These are phyloP conservation scores for Coprinellus aureogranulatus DNA, from an alignment of 768 basidiomycete genomes.

Conservation along the genomic window DNA sequence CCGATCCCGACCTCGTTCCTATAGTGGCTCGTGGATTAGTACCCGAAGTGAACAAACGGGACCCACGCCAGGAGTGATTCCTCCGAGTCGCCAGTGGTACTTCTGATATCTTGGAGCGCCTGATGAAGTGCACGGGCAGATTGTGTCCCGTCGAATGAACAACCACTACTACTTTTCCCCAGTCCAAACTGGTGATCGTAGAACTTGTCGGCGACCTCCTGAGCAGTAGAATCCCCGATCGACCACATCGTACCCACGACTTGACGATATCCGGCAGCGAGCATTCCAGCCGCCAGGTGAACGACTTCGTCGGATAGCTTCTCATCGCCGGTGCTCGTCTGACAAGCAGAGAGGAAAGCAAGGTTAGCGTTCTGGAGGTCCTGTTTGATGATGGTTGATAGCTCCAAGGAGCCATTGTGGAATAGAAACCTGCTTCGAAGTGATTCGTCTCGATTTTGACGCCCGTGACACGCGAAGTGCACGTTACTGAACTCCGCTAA, in stretches of 20 bases:
- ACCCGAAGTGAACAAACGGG: slow-evolving; percentile 11
- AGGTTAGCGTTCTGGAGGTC: slow-evolving; percentile 10
- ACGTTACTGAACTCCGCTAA: slow-evolving; percentile 12
- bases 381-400: slow-evolving; percentile 13
- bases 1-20: too few species aligned
- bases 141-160: background rate
- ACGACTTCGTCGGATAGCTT: slow-evolving; percentile 14
- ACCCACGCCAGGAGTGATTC: slow-evolving; percentile 6
- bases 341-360: slow-evolving; percentile 17
- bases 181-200: slow-evolving; percentile 2
- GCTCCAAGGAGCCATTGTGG: slow-evolving; percentile 6
- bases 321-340: slow-evolving; percentile 16
- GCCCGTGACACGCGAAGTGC: slow-evolving; percentile 16
- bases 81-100: background rate
- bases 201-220: slow-evolving; percentile 11
- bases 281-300: slow-evolving; percentile 20
- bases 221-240: slow-evolving; percentile 13
- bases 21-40: background rate
- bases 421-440: slow-evolving; percentile 13
- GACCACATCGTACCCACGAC: slow-evolving; percentile 20
- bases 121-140: slow-evolving; percentile 10
- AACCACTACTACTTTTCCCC: background rate
- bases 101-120: background rate
- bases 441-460: slow-evolving; percentile 6
- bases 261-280: slow-evolving; percentile 15